Percentiles rank a stretch among this genome's conserved stretches.
phyloP scores from a whole-genome alignment of 2,329 filamentous ascomycete species.

The Monosporascus cannonballus region DNA sequence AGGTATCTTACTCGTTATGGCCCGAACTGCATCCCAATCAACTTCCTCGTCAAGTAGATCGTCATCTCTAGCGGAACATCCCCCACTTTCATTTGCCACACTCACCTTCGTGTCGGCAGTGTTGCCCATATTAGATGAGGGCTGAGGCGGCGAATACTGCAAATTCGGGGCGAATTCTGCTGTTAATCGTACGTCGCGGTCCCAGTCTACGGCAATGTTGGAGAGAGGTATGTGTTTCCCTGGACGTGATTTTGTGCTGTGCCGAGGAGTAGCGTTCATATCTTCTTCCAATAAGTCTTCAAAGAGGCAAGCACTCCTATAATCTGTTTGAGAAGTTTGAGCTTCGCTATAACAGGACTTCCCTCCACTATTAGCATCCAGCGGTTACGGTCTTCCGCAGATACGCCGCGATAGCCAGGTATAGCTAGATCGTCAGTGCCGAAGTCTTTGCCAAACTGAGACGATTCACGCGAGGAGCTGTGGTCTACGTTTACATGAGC shows the following conservation, averaged over 20 bases:
- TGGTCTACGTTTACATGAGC: background rate
- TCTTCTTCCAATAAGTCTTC: constrained; percentile 19
- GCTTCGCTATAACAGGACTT: background rate
- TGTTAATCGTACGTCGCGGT: constrained; percentile 27
- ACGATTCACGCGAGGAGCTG: background rate
- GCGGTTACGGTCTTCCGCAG: background rate
- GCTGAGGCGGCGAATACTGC: constrained; percentile 26
- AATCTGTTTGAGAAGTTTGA: background rate
- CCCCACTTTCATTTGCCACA: background rate
- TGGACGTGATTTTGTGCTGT: constrained; percentile 1
- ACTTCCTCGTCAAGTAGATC: constrained; percentile 32
- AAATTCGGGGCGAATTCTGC: constrained; percentile 30
- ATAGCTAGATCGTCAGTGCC: background rate
- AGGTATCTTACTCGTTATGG: constrained; percentile 8
- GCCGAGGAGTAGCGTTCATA: constrained; percentile 16
- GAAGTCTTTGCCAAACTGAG: background rate
- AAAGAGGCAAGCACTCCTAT: constrained; percentile 19
- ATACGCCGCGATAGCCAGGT: background rate
- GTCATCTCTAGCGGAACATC: constrained; percentile 5
- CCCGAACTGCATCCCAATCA: constrained; percentile 32
- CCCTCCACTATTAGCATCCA: background rate
- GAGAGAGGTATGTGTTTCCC: constrained; percentile 23
- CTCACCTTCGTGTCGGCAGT: background rate
- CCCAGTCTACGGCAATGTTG: constrained; percentile 27
- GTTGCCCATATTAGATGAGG: constrained; percentile 2